Evolutionary conservation across 257 asterid species (phyloP).

Genomic region (Fraxinus anomala): DNA sequence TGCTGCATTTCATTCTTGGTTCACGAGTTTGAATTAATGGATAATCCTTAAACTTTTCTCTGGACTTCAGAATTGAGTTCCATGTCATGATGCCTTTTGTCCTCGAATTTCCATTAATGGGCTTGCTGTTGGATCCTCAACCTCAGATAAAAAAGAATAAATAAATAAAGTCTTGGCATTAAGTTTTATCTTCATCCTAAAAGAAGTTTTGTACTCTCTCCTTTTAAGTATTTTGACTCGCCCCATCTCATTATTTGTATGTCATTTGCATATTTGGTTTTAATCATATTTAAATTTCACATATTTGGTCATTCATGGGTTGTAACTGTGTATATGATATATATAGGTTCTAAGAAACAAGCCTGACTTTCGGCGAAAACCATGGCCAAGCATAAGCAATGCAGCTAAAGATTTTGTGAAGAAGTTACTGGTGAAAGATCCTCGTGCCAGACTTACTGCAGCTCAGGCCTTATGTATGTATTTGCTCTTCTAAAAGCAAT

Average conservation of each 20-base stretch:
- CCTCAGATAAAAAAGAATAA: not conserved
- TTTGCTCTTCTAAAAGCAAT: not conserved
- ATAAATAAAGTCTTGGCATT: not conserved
- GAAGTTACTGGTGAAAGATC: slow-evolving; percentile 88
- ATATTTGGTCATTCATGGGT: slow-evolving; percentile 27
- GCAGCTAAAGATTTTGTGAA: slow-evolving; percentile 95
- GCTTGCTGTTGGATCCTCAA: slow-evolving; percentile 5
- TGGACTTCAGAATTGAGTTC: not conserved
- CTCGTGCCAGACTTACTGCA: slow-evolving; percentile 96
- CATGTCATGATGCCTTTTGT: not conserved
- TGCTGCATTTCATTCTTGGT: not conserved
- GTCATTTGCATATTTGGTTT: not conserved
- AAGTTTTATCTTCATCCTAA: not conserved
- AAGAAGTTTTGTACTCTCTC: not conserved
- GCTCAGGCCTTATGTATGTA: slow-evolving; percentile 96
- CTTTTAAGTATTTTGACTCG: slow-evolving; percentile 15
- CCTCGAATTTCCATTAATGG: not conserved
- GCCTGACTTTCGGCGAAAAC: slow-evolving; percentile 97
- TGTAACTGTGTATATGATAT: slow-evolving; percentile 21
- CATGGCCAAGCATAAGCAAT: slow-evolving; percentile 90
- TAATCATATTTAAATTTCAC: slow-evolving; percentile 8
- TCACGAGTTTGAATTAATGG: not conserved
- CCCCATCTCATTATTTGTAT: not conserved
- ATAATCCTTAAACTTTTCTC: not conserved
- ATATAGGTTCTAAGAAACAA: slow-evolving; percentile 80